phyloP scores from a whole-genome alignment of 345 rosid genomes.

The Atalantia buxifolia region DNA sequence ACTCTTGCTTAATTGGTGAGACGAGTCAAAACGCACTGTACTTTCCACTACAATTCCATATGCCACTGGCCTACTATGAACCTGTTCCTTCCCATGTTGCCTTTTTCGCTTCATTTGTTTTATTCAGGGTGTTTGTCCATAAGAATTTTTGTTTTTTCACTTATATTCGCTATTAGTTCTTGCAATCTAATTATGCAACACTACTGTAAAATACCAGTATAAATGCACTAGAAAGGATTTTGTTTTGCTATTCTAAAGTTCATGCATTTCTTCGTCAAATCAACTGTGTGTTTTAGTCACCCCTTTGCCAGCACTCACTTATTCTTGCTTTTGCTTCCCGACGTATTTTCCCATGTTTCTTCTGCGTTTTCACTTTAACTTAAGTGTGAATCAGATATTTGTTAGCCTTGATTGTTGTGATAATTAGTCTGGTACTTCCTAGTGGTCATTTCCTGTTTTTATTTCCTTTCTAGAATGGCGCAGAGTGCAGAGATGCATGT shows the following conservation, averaged over 20 bases:
- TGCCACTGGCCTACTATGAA: neutral
- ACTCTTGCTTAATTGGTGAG: neutral
- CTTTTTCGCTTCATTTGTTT: neutral
- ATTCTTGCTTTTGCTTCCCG: neutral
- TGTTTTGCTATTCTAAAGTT: neutral
- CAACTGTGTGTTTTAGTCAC: neutral
- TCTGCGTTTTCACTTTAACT: neutral
- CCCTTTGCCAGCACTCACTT: neutral
- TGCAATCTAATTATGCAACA: neutral
- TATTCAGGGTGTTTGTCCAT: neutral
- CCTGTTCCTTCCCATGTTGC: neutral
- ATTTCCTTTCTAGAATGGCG: neutral
- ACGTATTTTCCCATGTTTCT: neutral
- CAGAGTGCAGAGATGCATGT: neutral
- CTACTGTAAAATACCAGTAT: neutral
- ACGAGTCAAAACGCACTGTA: neutral
- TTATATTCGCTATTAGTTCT: neutral
- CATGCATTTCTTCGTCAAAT: neutral
- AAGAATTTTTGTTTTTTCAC: neutral
- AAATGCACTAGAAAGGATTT: neutral
- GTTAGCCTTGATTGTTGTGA: neutral
- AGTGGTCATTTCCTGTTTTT: neutral
- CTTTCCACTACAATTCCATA: neutral
- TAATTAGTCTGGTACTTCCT: neutral
- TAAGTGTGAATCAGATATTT: neutral